Base-by-base conservation (phyloP, 2,329 filamentous ascomycete species). In the Grosmannia serpens region DNA sequence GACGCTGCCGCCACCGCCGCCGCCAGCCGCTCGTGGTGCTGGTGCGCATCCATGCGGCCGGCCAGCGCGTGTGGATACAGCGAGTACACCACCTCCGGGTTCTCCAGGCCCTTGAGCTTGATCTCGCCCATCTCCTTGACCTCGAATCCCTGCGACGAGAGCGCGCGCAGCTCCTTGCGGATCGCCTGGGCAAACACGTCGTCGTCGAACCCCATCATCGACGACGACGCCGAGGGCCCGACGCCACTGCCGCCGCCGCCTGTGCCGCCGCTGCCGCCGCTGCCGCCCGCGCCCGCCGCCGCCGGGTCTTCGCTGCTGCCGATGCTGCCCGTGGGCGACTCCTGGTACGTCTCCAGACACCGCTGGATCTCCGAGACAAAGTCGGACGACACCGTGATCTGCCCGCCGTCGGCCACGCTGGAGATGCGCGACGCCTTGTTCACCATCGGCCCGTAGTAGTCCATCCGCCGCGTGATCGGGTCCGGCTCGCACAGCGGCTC, bases 361-460 rank as follows among this genome's bases (percentile, higher is more conserved):
- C 91, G 84, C 69, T 96, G 90, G 58, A 97, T 92, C 71, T 99
- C 94, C 15, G 88, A 89, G 67, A 99, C 95, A 73, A 97, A 97
- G 70, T 99, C 94, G 1, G 91, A 91, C 1, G 91, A 96, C 1
- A 97, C 94, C 0, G 92, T 94, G 64, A 97, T 96, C 70, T 99
- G 92, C 0, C 94, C 94, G 61, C 94, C 94, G 69, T 99, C 94
- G 41, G 94, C 94, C 50, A 96, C 91, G 26, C 89, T 87, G 8
- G 90, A 94, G 64, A 99, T 95, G 74, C 94, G 88, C 20, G 94
- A 88, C 0, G 94, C 90, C 68, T 95, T 91, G 74, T 99, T 99
- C 67, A 99, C 94, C 91, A 99, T 99, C 17, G 94, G 94, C 0
- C 94, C 94, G 69, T 97, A 99, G 74, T 99, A 99, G 67, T 99